Conservation (phyloP, 2,329 filamentous ascomycete species). For the Penicillium sp. region DNA sequence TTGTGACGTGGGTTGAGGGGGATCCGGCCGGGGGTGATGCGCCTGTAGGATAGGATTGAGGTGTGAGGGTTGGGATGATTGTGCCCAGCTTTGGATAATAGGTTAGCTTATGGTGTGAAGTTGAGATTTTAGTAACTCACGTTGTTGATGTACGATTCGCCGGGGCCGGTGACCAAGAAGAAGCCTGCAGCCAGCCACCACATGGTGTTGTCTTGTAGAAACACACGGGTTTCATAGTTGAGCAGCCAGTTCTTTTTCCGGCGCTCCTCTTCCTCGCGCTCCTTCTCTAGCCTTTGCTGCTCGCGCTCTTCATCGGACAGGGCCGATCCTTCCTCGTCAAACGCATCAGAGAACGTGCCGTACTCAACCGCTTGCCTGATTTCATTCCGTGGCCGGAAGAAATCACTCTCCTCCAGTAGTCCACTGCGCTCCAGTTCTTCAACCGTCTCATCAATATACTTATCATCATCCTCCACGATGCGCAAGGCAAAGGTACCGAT, state of each 20-base stretch:
- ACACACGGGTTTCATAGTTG: slow-evolving; percentile 83
- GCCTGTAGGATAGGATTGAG: slow-evolving; percentile 54
- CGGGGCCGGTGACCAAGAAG: slow-evolving; percentile 87
- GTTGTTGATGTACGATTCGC: slow-evolving; percentile 98
- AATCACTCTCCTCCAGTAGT: slow-evolving; percentile 66
- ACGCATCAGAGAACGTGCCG: slow-evolving; percentile 41
- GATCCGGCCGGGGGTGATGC: slow-evolving; percentile 56
- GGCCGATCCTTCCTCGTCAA: slow-evolving; percentile 34
- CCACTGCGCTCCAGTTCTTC: slow-evolving; percentile 90
- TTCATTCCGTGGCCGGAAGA: slow-evolving; percentile 59
- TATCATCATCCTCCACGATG: slow-evolving; percentile 76
- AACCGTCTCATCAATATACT: slow-evolving; percentile 84
- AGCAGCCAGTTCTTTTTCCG: slow-evolving; percentile 86
- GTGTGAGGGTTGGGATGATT: slow-evolving; percentile 80
- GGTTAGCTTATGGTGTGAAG: neutral
- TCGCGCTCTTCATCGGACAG: slow-evolving; percentile 46
- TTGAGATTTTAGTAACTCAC: slow-evolving; percentile 28
- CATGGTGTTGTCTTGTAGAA: slow-evolving; percentile 87
- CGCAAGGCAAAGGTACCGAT: slow-evolving; percentile 71
- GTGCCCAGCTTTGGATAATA: slow-evolving; percentile 63
- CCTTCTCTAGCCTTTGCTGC: slow-evolving; percentile 38
- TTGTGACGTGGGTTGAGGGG: slow-evolving; percentile 81
- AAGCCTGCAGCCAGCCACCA: slow-evolving; percentile 91
- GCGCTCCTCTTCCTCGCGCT: slow-evolving; percentile 53
- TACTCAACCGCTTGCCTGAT: slow-evolving; percentile 43